Percentiles rank a stretch among this genome's conserved stretches.
phyloP scores from a whole-genome alignment of 1,284 basidiomycete genomes.

The Cystobasidiaceae sp. region DNA sequence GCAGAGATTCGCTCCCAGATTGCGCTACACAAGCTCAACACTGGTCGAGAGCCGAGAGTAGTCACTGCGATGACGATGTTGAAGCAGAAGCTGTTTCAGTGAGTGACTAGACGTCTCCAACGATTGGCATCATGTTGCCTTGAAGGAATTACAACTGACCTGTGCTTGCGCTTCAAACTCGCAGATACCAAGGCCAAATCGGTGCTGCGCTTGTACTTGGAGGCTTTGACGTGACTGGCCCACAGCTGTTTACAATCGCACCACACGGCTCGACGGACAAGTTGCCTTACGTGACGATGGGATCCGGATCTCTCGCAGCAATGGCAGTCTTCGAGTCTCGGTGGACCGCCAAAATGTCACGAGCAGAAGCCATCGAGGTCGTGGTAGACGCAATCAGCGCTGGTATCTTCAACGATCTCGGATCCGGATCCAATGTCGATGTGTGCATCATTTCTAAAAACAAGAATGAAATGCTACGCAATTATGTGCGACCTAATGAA shows the following conservation, averaged over 20 bases:
- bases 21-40: conserved; percentile 77
- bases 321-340: conserved; percentile 95
- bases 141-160: no score
- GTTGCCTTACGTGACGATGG: conserved; percentile 98
- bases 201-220: conserved; percentile 97
- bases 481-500: conserved; percentile 85
- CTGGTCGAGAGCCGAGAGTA: conserved; percentile 78
- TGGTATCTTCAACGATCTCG: conserved; percentile 99
- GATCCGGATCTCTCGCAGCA: conserved; percentile 88
- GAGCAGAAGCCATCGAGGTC: conserved; percentile 72
- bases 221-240: conserved; percentile 85
- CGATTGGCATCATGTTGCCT: not conserved
- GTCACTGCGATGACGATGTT: conserved; percentile 99
- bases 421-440: conserved; percentile 95
- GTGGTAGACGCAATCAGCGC: conserved; percentile 84
- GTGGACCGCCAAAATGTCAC: conserved; percentile 78
- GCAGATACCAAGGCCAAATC: conserved; percentile 84
- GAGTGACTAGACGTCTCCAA: conserved; percentile 42
- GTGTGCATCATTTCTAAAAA: conserved; percentile 85
- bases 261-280: conserved; percentile 99
- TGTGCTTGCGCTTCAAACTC: not conserved
- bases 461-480: conserved; percentile 80
- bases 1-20: conserved; percentile 90
- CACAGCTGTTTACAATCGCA: conserved; percentile 92
- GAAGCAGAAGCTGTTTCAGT: conserved; percentile 78